phyloP scores from a whole-genome alignment of 2,329 filamentous ascomycete genomes.

The Colletotrichum gloeosporioides region DNA sequence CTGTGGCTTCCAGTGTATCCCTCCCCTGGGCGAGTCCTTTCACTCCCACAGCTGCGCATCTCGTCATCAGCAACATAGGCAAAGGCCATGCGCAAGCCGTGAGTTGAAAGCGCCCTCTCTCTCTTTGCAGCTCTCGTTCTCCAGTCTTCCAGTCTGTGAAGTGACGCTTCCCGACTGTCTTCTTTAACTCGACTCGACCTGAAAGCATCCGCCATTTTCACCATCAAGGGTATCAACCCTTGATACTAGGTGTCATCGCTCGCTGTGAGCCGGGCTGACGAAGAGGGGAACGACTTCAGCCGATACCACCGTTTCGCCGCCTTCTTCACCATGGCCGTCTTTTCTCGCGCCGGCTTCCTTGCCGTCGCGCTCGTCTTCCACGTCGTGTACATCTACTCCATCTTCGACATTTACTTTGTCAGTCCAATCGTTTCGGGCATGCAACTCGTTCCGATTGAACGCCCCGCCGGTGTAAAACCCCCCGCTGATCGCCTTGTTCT shows the following conservation, averaged over 20 bases:
- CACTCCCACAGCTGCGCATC: background rate
- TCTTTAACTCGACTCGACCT: background rate
- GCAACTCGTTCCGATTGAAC: slow-evolving; percentile 77
- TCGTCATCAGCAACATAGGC: background rate
- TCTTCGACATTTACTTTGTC: slow-evolving; percentile 99
- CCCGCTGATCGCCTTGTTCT: slow-evolving; percentile 91
- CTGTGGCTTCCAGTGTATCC: background rate
- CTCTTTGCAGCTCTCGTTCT: background rate
- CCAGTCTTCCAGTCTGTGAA: background rate
- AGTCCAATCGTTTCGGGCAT: slow-evolving; percentile 97
- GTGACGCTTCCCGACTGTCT: background rate
- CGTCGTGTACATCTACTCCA: slow-evolving; percentile 90
- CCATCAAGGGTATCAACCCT: background rate
- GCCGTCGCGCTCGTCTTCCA: slow-evolving; percentile 91
- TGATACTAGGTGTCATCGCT: background rate
- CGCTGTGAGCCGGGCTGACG: background rate
- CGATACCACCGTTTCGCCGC: background rate
- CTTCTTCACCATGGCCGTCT: slow-evolving; percentile 52
- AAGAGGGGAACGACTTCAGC: background rate
- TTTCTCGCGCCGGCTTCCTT: slow-evolving; percentile 79
- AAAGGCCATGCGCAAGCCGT: background rate
- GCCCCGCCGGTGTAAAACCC: slow-evolving; percentile 62
- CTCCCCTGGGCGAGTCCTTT: background rate
- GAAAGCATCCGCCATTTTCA: background rate
- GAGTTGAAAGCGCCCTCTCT: slow-evolving; percentile 4